A percentile compares a stretch with the other conserved stretches of the same genome.
Evolutionary conservation across 2,329 filamentous ascomycete genomes (phyloP).

Genomic region (Thielaviopsis euricoi): DNA sequence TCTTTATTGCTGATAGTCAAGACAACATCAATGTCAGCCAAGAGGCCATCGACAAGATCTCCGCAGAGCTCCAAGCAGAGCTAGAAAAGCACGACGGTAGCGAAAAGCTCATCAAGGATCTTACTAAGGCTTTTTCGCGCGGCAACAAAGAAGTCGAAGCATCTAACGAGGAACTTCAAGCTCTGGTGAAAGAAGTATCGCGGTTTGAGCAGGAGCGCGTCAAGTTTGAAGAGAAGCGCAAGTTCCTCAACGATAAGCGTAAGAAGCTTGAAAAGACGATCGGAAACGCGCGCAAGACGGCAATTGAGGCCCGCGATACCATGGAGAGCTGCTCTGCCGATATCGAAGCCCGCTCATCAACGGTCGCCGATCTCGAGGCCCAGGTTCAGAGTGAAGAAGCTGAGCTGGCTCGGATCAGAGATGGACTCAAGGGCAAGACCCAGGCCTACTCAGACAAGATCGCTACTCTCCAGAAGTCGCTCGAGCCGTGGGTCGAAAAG

Average conservation of each 20-base stretch:
- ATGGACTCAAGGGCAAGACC: constrained; percentile 85
- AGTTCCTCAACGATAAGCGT: constrained; percentile 77
- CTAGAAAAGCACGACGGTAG: constrained; percentile 82
- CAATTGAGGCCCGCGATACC: constrained; percentile 57
- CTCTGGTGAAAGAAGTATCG: constrained; percentile 68
- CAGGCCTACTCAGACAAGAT: constrained; percentile 90
- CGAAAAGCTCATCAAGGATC: constrained; percentile 75
- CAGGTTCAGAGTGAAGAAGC: constrained; percentile 64
- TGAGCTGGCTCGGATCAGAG: constrained; percentile 67
- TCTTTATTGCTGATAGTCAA: constrained; percentile 74
- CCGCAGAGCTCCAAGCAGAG: constrained; percentile 70
- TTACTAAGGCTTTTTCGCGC: constrained; percentile 70
- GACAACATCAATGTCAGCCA: constrained; percentile 80
- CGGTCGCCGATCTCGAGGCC: constrained; percentile 61
- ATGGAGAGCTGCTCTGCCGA: constrained; percentile 65
- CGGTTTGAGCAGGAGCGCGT: constrained; percentile 93
- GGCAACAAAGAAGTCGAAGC: constrained; percentile 70
- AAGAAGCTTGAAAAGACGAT: constrained; percentile 91
- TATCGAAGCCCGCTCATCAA: constrained; percentile 57
- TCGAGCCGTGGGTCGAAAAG: constrained; percentile 94
- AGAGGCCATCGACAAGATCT: constrained; percentile 82
- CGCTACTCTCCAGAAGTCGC: constrained; percentile 73
- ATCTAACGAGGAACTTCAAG: constrained; percentile 67
- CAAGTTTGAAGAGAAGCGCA: constrained; percentile 95
- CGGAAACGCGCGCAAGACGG: constrained; percentile 56